phyloP scores from a whole-genome alignment of 345 rosid species.

The Odontarrhena argentea region DNA sequence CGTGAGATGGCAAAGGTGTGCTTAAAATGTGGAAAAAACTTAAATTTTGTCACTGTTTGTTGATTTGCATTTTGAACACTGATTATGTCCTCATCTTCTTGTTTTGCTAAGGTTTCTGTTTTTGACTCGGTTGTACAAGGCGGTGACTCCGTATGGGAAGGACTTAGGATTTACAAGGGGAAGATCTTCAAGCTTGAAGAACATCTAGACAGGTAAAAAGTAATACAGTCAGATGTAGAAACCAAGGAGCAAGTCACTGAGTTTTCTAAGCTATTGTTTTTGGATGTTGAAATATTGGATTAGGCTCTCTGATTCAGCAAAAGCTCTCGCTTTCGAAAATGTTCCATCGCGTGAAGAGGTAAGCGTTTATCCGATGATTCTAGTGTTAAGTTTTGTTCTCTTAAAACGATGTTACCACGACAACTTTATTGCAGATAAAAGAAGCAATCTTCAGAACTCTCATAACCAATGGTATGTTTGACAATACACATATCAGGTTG shows the following conservation, averaged over 20 bases:
- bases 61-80: background rate
- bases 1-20: conserved; percentile 80
- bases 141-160: conserved; percentile 96
- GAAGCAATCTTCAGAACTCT: conserved; percentile 84
- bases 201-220: conserved; percentile 72
- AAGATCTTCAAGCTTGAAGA: conserved; percentile 87
- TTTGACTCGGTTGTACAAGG: conserved; percentile 95
- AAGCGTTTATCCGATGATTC: conserved; percentile 16
- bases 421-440: conserved; percentile 54
- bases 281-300: conserved; percentile 28
- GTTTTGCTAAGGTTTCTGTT: conserved; percentile 67
- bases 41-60: background rate
- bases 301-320: conserved; percentile 87
- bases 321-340: conserved; percentile 80
- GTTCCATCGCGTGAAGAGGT: conserved; percentile 81
- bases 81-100: conserved; percentile 23
- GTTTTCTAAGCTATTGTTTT: conserved; percentile 18
- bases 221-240: background rate
- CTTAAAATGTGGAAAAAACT: conserved; percentile 29
- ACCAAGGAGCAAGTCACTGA: conserved; percentile 2
- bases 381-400: background rate
- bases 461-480: conserved; percentile 80
- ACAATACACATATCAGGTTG: conserved; percentile 78
- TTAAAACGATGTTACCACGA: background rate
- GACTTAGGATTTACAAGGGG: conserved; percentile 71